A percentile compares a stretch with the other conserved stretches of the same genome.
These are phyloP conservation scores for Paramecium primaurelia DNA, from an alignment of 73 alveolate species.

Conservation along the genomic window DNA sequence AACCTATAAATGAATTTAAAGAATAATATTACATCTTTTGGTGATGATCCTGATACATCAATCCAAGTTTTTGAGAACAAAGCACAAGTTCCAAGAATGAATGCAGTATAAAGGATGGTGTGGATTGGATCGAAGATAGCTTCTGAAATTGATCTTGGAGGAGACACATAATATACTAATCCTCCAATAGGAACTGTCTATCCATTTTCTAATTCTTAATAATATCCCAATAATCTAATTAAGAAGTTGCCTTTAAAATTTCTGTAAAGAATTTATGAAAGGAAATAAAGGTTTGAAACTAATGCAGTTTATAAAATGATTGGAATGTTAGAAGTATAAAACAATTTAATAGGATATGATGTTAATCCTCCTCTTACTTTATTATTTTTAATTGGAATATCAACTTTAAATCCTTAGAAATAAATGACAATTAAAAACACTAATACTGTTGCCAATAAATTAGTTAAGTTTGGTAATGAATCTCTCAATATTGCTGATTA, in stretches of 20 bases:
- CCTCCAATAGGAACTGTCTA: slow-evolving; percentile 99
- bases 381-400: slow-evolving; percentile 80
- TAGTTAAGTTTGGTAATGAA: slow-evolving; percentile 95
- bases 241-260: slow-evolving; percentile 96
- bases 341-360: slow-evolving; percentile 99
- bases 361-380: slow-evolving; percentile 94
- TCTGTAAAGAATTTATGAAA: slow-evolving; percentile 97
- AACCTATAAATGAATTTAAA: background rate
- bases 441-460: slow-evolving; percentile 96
- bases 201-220: slow-evolving; percentile 96
- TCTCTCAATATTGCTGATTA: slow-evolving; percentile 95
- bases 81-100: slow-evolving; percentile 99
- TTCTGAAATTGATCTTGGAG: slow-evolving; percentile 87
- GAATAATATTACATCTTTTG: slow-evolving; percentile 81
- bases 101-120: slow-evolving; percentile 94
- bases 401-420: slow-evolving; percentile 99
- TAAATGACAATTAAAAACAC: slow-evolving; percentile 97
- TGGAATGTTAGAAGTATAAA: slow-evolving; percentile 99
- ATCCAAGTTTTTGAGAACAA: slow-evolving; percentile 99
- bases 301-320: slow-evolving; percentile 98
- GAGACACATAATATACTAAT: slow-evolving; percentile 97
- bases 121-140: slow-evolving; percentile 93
- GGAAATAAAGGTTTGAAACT: slow-evolving; percentile 98
- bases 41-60: slow-evolving; percentile 97
- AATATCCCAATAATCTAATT: slow-evolving; percentile 94